phyloP scores from a whole-genome alignment of 345 rosid genomes.

The Linum usitatissimum region DNA sequence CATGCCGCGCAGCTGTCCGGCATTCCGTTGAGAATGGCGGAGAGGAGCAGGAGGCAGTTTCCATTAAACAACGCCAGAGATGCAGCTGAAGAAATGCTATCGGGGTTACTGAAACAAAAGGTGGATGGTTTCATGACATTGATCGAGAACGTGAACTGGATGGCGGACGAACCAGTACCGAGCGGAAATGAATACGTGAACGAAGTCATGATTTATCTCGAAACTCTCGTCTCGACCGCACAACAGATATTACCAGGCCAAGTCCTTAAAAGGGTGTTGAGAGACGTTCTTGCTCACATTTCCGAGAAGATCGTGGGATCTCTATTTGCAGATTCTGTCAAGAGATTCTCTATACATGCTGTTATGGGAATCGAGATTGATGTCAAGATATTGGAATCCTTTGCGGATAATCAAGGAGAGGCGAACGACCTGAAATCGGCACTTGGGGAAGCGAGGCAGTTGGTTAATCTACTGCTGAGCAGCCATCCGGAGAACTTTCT shows the following conservation, averaged over 20 bases:
- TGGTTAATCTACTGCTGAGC: slow-evolving; percentile 74
- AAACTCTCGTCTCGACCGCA: slow-evolving; percentile 86
- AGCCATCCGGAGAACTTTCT: slow-evolving; percentile 81
- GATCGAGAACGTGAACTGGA: slow-evolving; percentile 95
- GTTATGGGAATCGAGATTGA: slow-evolving; percentile 77
- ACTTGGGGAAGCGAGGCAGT: slow-evolving; percentile 68
- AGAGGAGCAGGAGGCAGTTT: slow-evolving; percentile 87
- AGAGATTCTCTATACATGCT: slow-evolving; percentile 70
- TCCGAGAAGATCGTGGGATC: slow-evolving; percentile 70
- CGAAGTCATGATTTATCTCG: slow-evolving; percentile 85
- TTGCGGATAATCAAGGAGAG: slow-evolving; percentile 74
- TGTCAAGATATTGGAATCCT: slow-evolving; percentile 70
- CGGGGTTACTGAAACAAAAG: slow-evolving; percentile 82
- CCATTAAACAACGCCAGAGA: slow-evolving; percentile 76
- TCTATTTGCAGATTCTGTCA: slow-evolving; percentile 61
- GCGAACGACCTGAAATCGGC: slow-evolving; percentile 71
- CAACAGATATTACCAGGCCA: slow-evolving; percentile 80
- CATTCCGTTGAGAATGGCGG: slow-evolving; percentile 84
- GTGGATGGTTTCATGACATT: slow-evolving; percentile 83
- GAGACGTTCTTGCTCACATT: slow-evolving; percentile 74
- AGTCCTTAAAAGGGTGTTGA: slow-evolving; percentile 73
- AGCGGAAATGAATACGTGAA: slow-evolving; percentile 90
- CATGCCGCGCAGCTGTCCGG: slow-evolving; percentile 97
- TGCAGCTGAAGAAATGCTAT: slow-evolving; percentile 81
- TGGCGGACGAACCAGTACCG: slow-evolving; percentile 65